Evolutionary conservation across 495 filamentous ascomycete genomes (phyloP).

Genomic region (Umbilicaria muhlenbergii): DNA sequence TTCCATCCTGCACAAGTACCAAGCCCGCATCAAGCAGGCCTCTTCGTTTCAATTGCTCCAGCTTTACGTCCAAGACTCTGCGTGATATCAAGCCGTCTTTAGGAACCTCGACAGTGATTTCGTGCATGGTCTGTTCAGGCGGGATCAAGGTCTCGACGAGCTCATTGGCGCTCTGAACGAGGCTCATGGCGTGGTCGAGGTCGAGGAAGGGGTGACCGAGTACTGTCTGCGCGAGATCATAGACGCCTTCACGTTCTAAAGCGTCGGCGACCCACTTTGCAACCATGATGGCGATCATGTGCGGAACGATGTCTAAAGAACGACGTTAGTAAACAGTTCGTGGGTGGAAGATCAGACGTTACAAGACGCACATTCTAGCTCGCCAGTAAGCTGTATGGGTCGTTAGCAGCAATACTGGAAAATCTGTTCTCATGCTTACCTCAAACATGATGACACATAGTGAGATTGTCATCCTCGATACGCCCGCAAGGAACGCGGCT

Average conservation of each 20-base stretch:
- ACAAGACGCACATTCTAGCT: conserved; percentile 17
- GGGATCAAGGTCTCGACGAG: conserved; percentile 33
- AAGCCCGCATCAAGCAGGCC: conserved; percentile 40
- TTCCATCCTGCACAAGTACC: conserved; percentile 33
- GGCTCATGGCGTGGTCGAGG: conserved; percentile 26
- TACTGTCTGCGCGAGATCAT: conserved; percentile 38
- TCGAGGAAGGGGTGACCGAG: conserved; percentile 43
- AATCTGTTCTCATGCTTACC: not conserved
- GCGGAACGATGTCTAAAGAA: conserved; percentile 27
- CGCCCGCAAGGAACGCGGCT: conserved; percentile 40
- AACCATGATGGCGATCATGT: conserved; percentile 42
- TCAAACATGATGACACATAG: conserved; percentile 46
- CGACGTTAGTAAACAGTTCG: conserved; percentile 12
- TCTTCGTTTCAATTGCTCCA: conserved; percentile 28
- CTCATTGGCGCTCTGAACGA: conserved; percentile 21
- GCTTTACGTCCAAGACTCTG: conserved; percentile 24
- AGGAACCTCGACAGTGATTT: conserved; percentile 35
- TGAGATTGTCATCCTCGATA: conserved; percentile 42
- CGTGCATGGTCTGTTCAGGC: conserved; percentile 34
- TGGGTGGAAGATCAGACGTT: conserved; percentile 9
- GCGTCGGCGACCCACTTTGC: conserved; percentile 44
- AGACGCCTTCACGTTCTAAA: conserved; percentile 33
- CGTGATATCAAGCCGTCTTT: conserved; percentile 27
- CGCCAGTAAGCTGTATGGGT: conserved; percentile 17
- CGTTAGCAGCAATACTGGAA: not conserved